Conservation (phyloP, 2,329 filamentous ascomycete species). For the Fusarium equiseti region DNA sequence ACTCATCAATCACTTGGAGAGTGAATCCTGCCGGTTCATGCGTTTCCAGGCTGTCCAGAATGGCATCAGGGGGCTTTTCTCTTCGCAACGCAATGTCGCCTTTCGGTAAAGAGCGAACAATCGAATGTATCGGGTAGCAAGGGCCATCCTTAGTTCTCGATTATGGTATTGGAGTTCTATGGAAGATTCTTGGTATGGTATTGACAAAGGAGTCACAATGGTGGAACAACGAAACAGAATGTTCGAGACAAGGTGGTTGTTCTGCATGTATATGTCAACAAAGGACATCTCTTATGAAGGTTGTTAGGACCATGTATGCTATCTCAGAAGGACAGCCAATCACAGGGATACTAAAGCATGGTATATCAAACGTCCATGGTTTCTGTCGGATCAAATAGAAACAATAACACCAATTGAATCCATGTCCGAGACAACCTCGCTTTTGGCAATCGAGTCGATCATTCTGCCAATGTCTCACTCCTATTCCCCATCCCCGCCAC, state of each 20-base stretch:
- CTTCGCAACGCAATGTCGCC: constrained; percentile 18
- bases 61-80: constrained; percentile 42
- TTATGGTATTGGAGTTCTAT: too few species aligned
- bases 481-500: not conserved
- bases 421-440: not conserved
- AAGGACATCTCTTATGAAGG: not conserved
- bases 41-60: constrained; percentile 54
- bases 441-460: not conserved
- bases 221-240: not conserved
- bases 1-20: constrained; percentile 59
- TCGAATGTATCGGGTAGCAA: too few species aligned
- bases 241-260: not conserved
- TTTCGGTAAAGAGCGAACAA: not conserved
- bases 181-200: not conserved
- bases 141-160: not conserved
- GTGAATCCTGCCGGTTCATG: constrained; percentile 56
- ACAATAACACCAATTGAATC: not conserved
- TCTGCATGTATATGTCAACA: not conserved
- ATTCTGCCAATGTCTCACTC: not conserved
- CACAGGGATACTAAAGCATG: not conserved
- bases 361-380: not conserved
- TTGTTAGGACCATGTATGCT: not conserved
- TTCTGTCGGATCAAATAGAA: not conserved
- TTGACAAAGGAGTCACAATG: not conserved
- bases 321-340: not conserved